Conservation (phyloP, 176 grass and related monocot genomes). For the Urochloa ruziziensis region DNA sequence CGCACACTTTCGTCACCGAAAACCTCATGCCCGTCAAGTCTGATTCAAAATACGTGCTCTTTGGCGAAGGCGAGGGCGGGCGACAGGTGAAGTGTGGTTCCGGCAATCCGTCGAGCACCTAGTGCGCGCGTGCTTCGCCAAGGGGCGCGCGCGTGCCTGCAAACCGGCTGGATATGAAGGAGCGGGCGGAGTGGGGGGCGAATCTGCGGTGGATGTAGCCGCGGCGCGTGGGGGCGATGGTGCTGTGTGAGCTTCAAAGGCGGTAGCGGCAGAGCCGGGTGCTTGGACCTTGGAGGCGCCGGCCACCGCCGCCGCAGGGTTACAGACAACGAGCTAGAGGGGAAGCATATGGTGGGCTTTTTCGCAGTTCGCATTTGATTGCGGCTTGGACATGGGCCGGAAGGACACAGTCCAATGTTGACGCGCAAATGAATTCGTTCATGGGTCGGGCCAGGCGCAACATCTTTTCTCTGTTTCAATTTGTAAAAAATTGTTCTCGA, state of each 20-base stretch:
- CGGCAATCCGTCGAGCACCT: conserved; percentile 18
- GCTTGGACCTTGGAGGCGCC: neutral
- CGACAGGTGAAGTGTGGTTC: neutral
- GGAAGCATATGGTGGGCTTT: neutral
- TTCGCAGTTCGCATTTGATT: too few relatives aligned
- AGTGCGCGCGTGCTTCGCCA: neutral
- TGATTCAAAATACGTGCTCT: neutral
- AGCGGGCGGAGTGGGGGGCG: neutral
- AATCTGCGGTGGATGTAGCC: neutral
- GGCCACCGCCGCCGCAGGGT: neutral
- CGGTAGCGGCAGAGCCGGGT: neutral
- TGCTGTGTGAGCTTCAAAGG: neutral
- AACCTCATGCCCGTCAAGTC: conserved; percentile 20
- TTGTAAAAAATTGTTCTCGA: too few relatives aligned
- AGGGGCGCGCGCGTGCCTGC: neutral
- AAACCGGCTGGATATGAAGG: neutral
- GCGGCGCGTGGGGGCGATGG: neutral
- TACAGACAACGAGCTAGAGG: too few relatives aligned
- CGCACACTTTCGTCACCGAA: conserved; percentile 32
- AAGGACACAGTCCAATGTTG: too few relatives aligned
- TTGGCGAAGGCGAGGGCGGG: neutral
- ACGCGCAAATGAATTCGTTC: too few relatives aligned
- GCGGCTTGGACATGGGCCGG: too few relatives aligned
- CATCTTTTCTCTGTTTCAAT: too few relatives aligned
- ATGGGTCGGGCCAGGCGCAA: too few relatives aligned